Conservation (phyloP, 306 rosid species). For the Cicer yamashitae region DNA sequence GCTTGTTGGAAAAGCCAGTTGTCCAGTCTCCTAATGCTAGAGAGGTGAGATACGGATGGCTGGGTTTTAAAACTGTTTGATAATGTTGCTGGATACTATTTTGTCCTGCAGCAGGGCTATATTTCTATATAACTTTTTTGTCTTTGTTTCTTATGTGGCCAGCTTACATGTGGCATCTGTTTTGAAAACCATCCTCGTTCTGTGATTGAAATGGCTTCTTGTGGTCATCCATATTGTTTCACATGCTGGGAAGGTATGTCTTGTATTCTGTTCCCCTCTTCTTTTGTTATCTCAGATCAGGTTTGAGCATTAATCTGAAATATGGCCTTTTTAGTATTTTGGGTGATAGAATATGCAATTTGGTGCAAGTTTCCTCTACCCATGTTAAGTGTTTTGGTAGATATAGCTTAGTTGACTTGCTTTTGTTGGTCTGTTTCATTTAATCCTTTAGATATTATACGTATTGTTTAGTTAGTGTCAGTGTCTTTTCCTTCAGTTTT, state of each 20-base stretch:
- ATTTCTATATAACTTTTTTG: slow-evolving; percentile 15
- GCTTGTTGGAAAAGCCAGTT: slow-evolving; percentile 67
- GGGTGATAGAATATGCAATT: slow-evolving; percentile 34
- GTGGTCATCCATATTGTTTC: slow-evolving; percentile 82
- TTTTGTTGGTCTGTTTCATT: neutral
- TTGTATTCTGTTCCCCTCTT: slow-evolving; percentile 24
- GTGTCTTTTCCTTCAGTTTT: neutral
- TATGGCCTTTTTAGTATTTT: neutral
- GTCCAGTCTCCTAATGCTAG: slow-evolving; percentile 47
- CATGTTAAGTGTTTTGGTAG: neutral
- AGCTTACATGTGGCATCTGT: slow-evolving; percentile 81
- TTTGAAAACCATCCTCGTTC: slow-evolving; percentile 61
- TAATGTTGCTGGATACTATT: slow-evolving; percentile 31
- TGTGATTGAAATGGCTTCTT: slow-evolving; percentile 61
- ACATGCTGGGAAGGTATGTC: slow-evolving; percentile 71
- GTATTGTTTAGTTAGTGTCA: neutral
- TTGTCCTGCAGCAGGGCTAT: slow-evolving; percentile 5
- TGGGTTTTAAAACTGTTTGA: slow-evolving; percentile 30
- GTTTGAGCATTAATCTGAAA: slow-evolving; percentile 16
- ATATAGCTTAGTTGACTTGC: slow-evolving; percentile 20
- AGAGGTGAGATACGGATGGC: slow-evolving; percentile 50
- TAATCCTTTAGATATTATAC: slow-evolving; percentile 17
- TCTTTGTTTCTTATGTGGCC: slow-evolving; percentile 36
- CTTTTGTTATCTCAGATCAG: slow-evolving; percentile 29
- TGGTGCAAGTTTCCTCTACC: slow-evolving; percentile 7